Conservation (phyloP, 805 yeast genomes). For the Pichia gijzeniarum region DNA sequence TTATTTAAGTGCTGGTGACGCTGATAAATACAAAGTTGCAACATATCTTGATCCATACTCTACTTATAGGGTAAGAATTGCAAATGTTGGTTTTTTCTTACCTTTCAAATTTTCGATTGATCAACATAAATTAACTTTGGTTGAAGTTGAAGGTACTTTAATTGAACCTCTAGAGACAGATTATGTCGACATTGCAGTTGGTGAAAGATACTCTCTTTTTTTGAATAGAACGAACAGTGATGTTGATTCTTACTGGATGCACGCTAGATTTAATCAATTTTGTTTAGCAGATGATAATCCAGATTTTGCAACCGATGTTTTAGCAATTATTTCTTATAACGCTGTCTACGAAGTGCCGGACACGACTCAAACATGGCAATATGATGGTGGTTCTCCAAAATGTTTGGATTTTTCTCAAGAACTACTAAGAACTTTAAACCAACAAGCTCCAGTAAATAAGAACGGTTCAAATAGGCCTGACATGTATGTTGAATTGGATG, state of each 20-base stretch:
- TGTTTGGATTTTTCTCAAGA: constrained; percentile 18
- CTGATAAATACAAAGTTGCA: constrained; percentile 9
- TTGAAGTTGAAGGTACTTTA: constrained; percentile 55
- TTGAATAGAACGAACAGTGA: constrained; percentile 8
- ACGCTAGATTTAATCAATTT: constrained; percentile 18
- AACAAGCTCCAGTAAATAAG: constrained; percentile 10
- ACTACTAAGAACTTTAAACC: constrained; percentile 13
- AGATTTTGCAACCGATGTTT: constrained; percentile 16
- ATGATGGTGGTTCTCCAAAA: constrained; percentile 15
- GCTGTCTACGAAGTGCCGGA: constrained; percentile 34
- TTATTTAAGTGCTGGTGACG: constrained; percentile 7
- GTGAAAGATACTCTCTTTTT: constrained; percentile 21
- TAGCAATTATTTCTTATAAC: constrained; percentile 15
- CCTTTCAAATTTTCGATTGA: constrained; percentile 50
- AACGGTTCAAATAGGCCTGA: constrained; percentile 15
- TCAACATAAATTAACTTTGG: constrained; percentile 45
- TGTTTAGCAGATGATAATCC: constrained; percentile 17
- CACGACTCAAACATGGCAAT: constrained; percentile 39
- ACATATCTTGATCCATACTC: constrained; percentile 35
- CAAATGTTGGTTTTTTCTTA: constrained; percentile 52
- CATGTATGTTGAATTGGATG: constrained; percentile 12
- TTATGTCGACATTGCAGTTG: constrained; percentile 16
- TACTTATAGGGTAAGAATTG: constrained; percentile 43
- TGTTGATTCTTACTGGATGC: constrained; percentile 10
- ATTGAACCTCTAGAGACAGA: constrained; percentile 35